These are phyloP conservation scores for Shiraia bambusicola DNA, from an alignment of 2,329 filamentous ascomycete genomes.

Conservation along the genomic window DNA sequence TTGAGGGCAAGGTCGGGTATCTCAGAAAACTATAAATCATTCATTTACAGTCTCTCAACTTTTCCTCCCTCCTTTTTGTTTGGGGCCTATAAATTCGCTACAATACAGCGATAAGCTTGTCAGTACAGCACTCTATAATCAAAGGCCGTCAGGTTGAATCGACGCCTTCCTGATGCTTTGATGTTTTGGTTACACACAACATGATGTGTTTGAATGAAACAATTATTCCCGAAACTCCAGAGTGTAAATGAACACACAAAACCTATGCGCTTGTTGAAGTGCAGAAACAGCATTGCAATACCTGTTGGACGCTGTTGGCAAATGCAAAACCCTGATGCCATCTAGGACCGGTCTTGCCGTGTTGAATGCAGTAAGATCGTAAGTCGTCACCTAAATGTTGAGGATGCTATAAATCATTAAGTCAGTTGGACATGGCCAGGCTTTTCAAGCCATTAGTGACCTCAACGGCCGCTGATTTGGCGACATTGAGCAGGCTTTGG, in stretches of 20 bases:
- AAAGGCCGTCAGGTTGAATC: constrained; percentile 45
- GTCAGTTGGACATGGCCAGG: constrained; percentile 22
- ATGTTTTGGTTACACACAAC: constrained; percentile 4
- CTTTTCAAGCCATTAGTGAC: constrained; percentile 35
- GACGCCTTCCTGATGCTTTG: constrained; percentile 40
- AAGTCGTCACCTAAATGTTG: constrained; percentile 2
- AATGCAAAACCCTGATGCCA: constrained; percentile 9
- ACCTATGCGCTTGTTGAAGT: constrained; percentile 22
- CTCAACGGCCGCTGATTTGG: constrained; percentile 32
- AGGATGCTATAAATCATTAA: constrained; percentile 10
- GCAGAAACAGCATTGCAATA: constrained; percentile 7
- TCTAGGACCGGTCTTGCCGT: constrained; percentile 27
- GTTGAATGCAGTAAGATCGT: constrained; percentile 39
- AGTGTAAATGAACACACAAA: background rate
- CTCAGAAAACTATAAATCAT: constrained; percentile 17
- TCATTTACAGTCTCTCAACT: constrained; percentile 1
- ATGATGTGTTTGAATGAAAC: constrained; percentile 7
- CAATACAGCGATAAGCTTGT: background rate
- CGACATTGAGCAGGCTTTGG: constrained; percentile 24
- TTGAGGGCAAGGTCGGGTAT: constrained; percentile 36
- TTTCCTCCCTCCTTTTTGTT: constrained; percentile 2
- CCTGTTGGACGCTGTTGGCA: constrained; percentile 4
- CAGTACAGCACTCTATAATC: constrained; percentile 11
- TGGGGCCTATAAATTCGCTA: background rate
- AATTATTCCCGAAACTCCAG: background rate